phyloP scores from a whole-genome alignment of 2,329 filamentous ascomycete genomes.

The Cytospora schulzeri region DNA sequence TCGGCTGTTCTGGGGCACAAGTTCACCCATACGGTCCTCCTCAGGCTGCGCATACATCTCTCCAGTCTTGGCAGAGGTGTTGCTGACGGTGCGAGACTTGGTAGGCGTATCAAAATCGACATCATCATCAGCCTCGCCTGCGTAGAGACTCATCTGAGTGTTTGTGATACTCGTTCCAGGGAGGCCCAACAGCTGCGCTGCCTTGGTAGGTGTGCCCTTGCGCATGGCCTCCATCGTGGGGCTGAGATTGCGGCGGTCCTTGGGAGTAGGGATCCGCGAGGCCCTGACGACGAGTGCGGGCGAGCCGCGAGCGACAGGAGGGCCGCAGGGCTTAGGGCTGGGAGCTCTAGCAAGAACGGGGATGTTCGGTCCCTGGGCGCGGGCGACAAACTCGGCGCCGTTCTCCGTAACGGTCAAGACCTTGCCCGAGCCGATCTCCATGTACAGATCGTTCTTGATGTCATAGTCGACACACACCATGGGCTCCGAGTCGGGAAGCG shows the following conservation, averaged over 20 bases:
- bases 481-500: conserved; percentile 25
- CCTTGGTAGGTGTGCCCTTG: conserved; percentile 21
- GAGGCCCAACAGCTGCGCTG: conserved; percentile 20
- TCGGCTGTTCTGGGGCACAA: neutral
- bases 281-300: neutral
- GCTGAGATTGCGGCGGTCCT: neutral
- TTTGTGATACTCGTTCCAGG: conserved; percentile 3
- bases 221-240: conserved; percentile 20
- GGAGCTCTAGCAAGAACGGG: neutral
- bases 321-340: neutral
- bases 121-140: neutral
- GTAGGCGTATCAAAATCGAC: conserved; percentile 12
- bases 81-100: neutral
- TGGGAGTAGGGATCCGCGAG: conserved; percentile 20
- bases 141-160: neutral
- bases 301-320: neutral
- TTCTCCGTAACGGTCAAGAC: conserved; percentile 15
- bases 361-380: conserved; percentile 2
- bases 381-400: conserved; percentile 13
- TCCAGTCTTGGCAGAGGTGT: neutral
- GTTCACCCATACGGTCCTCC: neutral
- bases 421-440: conserved; percentile 26
- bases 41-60: neutral
- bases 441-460: conserved; percentile 15
- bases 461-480: conserved; percentile 26